Percentiles rank a stretch among this genome's conserved stretches.
These are phyloP conservation scores for Arabidopsis hybrid DNA, from an alignment of 441 rosid species.

Conservation along the genomic window DNA sequence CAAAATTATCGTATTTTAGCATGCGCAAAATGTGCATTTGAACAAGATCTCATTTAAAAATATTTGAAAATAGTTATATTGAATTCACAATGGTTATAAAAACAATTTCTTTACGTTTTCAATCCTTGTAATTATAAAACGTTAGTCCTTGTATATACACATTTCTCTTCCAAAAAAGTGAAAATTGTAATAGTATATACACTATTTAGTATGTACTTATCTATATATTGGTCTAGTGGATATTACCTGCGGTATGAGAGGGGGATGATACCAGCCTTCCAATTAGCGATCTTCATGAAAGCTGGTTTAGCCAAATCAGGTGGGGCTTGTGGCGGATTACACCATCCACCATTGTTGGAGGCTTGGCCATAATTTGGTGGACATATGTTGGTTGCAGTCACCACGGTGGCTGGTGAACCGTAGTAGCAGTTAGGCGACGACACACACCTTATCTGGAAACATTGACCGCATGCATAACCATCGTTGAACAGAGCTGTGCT, in stretches of 20 bases:
- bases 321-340: slow-evolving; percentile 82
- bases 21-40: background rate
- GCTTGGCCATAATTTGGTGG: slow-evolving; percentile 75
- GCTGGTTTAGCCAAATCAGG: slow-evolving; percentile 90
- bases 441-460: slow-evolving; percentile 67
- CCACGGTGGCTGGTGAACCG: slow-evolving; percentile 49
- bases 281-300: slow-evolving; percentile 77
- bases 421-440: slow-evolving; percentile 59
- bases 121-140: background rate
- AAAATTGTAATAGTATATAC: background rate
- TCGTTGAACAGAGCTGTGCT: slow-evolving; percentile 69
- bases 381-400: slow-evolving; percentile 85
- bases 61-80: background rate
- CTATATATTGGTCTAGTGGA: background rate
- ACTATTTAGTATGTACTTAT: background rate
- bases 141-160: background rate
- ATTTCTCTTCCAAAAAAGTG: background rate
- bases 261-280: slow-evolving; percentile 84
- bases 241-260: slow-evolving; percentile 70
- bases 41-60: background rate
- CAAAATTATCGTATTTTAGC: background rate
- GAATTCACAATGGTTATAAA: background rate
- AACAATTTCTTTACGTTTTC: background rate
- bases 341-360: slow-evolving; percentile 85
- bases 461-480: slow-evolving; percentile 76